Evolutionary conservation across 78 protist genomes (phyloP).

Genomic region (Monocercomonoides exilis): DNA sequence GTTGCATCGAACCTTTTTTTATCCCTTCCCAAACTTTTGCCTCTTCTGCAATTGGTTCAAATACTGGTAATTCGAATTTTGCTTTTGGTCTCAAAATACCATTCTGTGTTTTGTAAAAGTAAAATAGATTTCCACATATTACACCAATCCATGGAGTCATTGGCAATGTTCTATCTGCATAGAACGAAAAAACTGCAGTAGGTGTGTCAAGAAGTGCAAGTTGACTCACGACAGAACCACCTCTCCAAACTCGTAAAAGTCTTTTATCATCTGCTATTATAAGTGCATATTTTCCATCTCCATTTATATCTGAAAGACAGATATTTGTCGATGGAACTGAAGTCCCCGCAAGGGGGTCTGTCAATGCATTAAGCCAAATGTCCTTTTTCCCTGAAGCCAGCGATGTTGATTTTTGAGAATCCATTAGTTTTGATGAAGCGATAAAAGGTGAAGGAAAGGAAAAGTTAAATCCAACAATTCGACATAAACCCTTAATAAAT

Average conservation of each 20-base stretch:
- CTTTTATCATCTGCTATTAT: neutral
- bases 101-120: neutral
- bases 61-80: neutral
- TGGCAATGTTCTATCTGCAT: neutral
- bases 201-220: neutral
- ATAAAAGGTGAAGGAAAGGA: too few relatives aligned
- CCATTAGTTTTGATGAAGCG: too few relatives aligned
- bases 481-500: too few relatives aligned
- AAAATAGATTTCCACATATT: neutral
- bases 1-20: neutral
- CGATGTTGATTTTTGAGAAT: too few relatives aligned
- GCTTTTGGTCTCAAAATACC: neutral
- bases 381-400: too few relatives aligned
- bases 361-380: neutral
- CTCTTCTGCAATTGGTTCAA: neutral
- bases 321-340: neutral
- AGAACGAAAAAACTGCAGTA: neutral
- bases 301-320: neutral
- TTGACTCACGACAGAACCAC: neutral
- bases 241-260: neutral
- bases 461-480: too few relatives aligned
- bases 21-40: neutral
- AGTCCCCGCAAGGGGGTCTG: neutral
- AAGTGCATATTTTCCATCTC: neutral
- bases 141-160: neutral